A percentile compares a stretch with the other conserved stretches of the same genome.
phyloP scores from a whole-genome alignment of 345 rosid genomes.

The Kernera saxatilis region DNA sequence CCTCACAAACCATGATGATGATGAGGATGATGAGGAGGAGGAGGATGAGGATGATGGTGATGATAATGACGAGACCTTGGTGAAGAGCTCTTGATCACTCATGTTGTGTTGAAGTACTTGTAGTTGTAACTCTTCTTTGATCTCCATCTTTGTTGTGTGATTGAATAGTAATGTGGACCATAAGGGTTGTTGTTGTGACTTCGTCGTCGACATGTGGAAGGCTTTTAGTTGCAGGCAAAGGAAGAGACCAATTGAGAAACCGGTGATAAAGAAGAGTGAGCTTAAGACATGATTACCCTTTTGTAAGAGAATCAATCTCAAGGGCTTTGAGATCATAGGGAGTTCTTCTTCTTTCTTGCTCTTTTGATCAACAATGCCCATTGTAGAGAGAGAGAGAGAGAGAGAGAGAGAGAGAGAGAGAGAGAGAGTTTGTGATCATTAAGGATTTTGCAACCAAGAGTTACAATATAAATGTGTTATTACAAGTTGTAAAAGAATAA shows the following conservation, averaged over 20 bases:
- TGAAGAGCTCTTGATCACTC: slow-evolving; percentile 56
- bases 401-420: background rate
- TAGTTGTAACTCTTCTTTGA: background rate
- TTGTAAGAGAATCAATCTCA: background rate
- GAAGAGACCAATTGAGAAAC: slow-evolving; percentile 41
- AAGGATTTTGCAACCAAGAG: background rate
- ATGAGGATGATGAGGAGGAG: background rate
- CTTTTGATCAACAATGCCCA: slow-evolving; percentile 1
- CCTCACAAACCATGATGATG: slow-evolving; percentile 24
- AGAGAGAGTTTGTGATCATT: background rate
- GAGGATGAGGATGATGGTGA: background rate
- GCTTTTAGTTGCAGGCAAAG: slow-evolving; percentile 31
- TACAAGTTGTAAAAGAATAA: slow-evolving; percentile 21
- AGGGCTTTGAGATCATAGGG: slow-evolving; percentile 14
- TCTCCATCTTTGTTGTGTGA: slow-evolving; percentile 6
- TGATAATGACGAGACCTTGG: slow-evolving; percentile 35
- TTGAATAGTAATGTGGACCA: slow-evolving; percentile 18
- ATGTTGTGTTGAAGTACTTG: slow-evolving; percentile 41
- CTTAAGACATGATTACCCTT: slow-evolving; percentile 6
- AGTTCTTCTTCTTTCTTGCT: slow-evolving; percentile 25
- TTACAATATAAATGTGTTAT: background rate
- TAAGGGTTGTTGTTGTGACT: slow-evolving; percentile 16
- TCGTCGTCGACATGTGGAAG: slow-evolving; percentile 15
- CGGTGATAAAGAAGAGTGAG: slow-evolving; percentile 32
- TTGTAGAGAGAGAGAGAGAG: background rate